Evolutionary conservation across 306 rosid species (phyloP).

Genomic region (Prosopis cineraria): DNA sequence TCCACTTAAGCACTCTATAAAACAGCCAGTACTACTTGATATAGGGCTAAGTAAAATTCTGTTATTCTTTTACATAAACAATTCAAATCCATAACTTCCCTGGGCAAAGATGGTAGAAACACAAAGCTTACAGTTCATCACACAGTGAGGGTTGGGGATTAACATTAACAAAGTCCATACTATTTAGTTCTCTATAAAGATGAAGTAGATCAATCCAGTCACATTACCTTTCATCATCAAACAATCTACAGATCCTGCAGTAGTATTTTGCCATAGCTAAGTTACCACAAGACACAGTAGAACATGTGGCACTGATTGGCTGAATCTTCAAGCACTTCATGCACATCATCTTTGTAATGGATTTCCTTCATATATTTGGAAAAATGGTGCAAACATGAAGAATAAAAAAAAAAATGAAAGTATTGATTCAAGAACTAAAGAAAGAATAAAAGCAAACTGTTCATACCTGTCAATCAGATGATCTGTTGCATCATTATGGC

Average conservation of each 20-base stretch:
- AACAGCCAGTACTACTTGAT: no score
- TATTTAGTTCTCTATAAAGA: neutral
- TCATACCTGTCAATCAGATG: constrained; percentile 76
- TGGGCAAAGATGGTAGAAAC: constrained; percentile 3
- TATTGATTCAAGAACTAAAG: constrained; percentile 4
- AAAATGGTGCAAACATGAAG: constrained; percentile 31
- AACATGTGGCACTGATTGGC: constrained; percentile 69
- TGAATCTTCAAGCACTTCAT: constrained; percentile 89
- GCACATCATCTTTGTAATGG: constrained; percentile 91
- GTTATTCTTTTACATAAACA: neutral
- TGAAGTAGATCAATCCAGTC: constrained; percentile 30
- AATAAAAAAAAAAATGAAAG: constrained; percentile 3
- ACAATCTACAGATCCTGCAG: constrained; percentile 88
- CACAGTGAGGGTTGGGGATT: neutral
- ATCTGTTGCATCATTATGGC: constrained; percentile 81
- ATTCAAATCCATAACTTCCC: neutral
- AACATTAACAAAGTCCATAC: neutral
- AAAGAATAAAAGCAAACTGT: constrained; percentile 5
- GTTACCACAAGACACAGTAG: constrained; percentile 63
- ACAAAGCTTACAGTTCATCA: constrained; percentile 4
- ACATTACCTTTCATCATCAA: constrained; percentile 78
- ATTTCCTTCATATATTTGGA: constrained; percentile 60
- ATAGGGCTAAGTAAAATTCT: no score
- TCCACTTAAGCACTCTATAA: neutral
- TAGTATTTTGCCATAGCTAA: constrained; percentile 86